Evolutionary conservation across 352 stramenopile genomes (phyloP).

Genomic region (Pythium angustatum): DNA sequence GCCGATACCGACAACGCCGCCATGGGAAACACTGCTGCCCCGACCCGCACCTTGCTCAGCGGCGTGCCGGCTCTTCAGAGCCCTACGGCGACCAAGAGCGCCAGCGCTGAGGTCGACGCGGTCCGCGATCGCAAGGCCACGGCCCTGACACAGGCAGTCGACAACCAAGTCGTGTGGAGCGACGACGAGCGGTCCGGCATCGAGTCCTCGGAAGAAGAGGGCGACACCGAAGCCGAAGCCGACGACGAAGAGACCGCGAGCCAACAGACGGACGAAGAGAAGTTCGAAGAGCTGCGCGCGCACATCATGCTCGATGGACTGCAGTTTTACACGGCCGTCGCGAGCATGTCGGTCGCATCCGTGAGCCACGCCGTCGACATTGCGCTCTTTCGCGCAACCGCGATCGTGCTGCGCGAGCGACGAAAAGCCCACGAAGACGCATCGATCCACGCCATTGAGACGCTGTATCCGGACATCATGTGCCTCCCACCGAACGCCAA

Average conservation of each 20-base stretch:
- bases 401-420: conserved; percentile 30
- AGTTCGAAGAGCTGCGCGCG: background rate
- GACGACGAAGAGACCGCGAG: conserved; percentile 23
- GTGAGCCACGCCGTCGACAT: conserved; percentile 41
- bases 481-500: conserved; percentile 36
- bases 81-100: background rate
- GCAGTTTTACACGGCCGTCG: conserved; percentile 69
- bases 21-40: conserved; percentile 31
- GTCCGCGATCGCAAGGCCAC: conserved; percentile 5
- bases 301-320: conserved; percentile 41
- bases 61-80: no score
- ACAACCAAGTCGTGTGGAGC: no score
- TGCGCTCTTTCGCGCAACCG: conserved; percentile 40
- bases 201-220: conserved; percentile 7
- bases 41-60: conserved; percentile 2
- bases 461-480: conserved; percentile 67
- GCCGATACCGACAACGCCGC: background rate
- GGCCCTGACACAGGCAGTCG: no score
- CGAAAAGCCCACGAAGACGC: conserved; percentile 36
- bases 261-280: conserved; percentile 2
- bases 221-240: background rate
- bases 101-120: conserved; percentile 5
- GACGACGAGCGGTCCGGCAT: conserved; percentile 9
- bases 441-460: conserved; percentile 57
- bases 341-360: conserved; percentile 37